phyloP scores from a whole-genome alignment of 2,329 filamentous ascomycete species.

The Paracoccidioides brasiliensis region DNA sequence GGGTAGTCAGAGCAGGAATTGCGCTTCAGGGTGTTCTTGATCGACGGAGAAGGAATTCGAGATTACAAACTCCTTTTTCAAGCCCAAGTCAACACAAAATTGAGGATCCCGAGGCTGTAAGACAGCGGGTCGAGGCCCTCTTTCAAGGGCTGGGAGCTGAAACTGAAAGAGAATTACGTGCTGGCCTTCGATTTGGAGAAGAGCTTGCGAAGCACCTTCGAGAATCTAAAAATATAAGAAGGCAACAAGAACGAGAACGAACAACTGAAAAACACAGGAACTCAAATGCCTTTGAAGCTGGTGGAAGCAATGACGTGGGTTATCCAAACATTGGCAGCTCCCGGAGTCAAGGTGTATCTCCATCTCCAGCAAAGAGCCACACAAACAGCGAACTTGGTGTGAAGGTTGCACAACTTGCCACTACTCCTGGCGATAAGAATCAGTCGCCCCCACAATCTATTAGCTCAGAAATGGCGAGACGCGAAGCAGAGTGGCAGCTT shows the following conservation, averaged over 20 bases:
- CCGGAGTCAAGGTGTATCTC: not conserved
- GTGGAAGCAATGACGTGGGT: not conserved
- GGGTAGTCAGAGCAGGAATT: constrained; percentile 26
- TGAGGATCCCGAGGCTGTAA: constrained; percentile 14
- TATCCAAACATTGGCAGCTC: not conserved
- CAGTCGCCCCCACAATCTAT: not conserved
- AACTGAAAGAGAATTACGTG: constrained; percentile 28
- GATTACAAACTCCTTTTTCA: constrained; percentile 6
- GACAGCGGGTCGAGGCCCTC: constrained; percentile 21
- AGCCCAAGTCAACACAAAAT: constrained; percentile 3
- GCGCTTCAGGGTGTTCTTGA: constrained; percentile 25
- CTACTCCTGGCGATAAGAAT: not conserved
- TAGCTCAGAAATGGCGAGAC: constrained; percentile 17
- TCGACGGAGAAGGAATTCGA: constrained; percentile 10
- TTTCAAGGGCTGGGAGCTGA: constrained; percentile 27
- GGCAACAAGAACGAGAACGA: not conserved
- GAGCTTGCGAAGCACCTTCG: constrained; percentile 27
- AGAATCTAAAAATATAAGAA: constrained; percentile 6
- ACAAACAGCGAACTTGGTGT: not conserved
- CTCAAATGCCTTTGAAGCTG: constrained; percentile 6
- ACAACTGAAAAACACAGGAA: constrained; percentile 6
- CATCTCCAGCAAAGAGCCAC: not conserved
- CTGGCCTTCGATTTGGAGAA: constrained; percentile 31
- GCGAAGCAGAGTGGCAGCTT: constrained; percentile 32
- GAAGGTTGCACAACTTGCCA: not conserved